Evolutionary conservation across 257 asterid genomes (phyloP), one percentile per base, ranked within the genome.

Genomic region (Henckelia pumila): DNA sequence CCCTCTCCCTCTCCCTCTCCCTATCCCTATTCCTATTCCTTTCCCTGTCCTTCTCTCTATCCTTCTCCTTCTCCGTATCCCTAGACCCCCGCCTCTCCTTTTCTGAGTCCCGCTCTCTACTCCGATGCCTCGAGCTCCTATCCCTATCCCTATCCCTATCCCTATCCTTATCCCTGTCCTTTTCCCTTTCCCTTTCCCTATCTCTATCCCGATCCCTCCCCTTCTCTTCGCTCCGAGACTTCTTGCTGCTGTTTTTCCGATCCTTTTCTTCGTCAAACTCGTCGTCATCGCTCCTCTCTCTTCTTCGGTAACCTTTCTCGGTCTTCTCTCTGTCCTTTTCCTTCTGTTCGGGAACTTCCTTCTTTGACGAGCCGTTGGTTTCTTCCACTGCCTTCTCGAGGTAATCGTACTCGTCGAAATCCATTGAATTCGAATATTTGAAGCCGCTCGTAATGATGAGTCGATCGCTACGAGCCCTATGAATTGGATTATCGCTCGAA

Each of bases 371-470:
- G 67, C 78, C 90, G 80, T 88, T 86, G n/a, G 87, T 83, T 75
- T 84, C 97, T 64, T 94, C 99, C 33, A 94, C 97, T 17, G 96
- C 77, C 53, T 87, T 94, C 80, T 94, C 99, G 28, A 94, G 83
- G 81, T 94, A 94, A 40, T 91, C 99, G 80, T 90, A 90, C 93
- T 94, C 99, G 83, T 94, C 99, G 80, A 91, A 91, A 71, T 94
- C 99, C 99, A 94, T 94, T 64, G 23, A 25, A 30, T 40, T 37
- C 44, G 58, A 25, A 68, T 25, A 29, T 32, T 70, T 1, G 33
- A 63, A 56, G 61, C 61, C 52, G n/a, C 60, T 63, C 73, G 70
- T 53, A 56, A 56, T 14, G 33, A 64, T 24, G 28, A 24, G 61
- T 40, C n/a, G n/a, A 35, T 21, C 35, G 13, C 20, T 28, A 61